Evolutionary conservation across 1,284 basidiomycete genomes (phyloP).

Genomic region (Puccinia polysora): DNA sequence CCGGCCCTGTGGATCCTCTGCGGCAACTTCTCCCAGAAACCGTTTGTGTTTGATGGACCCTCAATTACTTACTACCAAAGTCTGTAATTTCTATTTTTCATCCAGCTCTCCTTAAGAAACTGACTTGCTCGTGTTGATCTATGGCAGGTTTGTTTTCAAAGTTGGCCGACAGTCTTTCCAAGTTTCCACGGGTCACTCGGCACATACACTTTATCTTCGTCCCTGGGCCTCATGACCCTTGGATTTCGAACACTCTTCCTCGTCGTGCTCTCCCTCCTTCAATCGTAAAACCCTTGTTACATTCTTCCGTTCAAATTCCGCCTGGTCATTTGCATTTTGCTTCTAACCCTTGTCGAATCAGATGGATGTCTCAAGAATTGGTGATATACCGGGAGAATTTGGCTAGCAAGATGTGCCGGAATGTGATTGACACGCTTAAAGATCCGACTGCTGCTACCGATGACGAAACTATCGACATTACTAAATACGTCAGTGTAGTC

Average conservation of each 20-base stretch:
- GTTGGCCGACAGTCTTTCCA: slow-evolving; percentile 26
- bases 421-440: slow-evolving; percentile 60
- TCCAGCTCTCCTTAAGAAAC: not conserved
- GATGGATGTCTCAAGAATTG: slow-evolving; percentile 93
- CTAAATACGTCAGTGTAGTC: slow-evolving; percentile 48
- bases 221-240: slow-evolving; percentile 39
- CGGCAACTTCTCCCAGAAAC: slow-evolving; percentile 81
- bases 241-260: slow-evolving; percentile 36
- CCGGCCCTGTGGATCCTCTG: slow-evolving; percentile 79
- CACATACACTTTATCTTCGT: slow-evolving; percentile 32
- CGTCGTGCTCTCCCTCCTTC: slow-evolving; percentile 8
- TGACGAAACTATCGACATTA: slow-evolving; percentile 47
- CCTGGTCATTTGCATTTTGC: slow-evolving; percentile 66
- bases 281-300: slow-evolving; percentile 32
- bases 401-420: slow-evolving; percentile 89
- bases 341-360: slow-evolving; percentile 88
- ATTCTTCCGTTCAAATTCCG: slow-evolving; percentile 25
- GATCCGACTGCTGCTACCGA: slow-evolving; percentile 47
- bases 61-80: slow-evolving; percentile 26
- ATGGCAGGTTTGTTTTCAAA: slow-evolving; percentile 29
- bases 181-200: slow-evolving; percentile 21
- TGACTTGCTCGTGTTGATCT: not conserved
- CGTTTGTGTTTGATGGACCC: slow-evolving; percentile 39
- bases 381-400: slow-evolving; percentile 88
- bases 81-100: not conserved